phyloP scores from a whole-genome alignment of 2,329 filamentous ascomycete genomes.

The Diaporthe citriasiana region DNA sequence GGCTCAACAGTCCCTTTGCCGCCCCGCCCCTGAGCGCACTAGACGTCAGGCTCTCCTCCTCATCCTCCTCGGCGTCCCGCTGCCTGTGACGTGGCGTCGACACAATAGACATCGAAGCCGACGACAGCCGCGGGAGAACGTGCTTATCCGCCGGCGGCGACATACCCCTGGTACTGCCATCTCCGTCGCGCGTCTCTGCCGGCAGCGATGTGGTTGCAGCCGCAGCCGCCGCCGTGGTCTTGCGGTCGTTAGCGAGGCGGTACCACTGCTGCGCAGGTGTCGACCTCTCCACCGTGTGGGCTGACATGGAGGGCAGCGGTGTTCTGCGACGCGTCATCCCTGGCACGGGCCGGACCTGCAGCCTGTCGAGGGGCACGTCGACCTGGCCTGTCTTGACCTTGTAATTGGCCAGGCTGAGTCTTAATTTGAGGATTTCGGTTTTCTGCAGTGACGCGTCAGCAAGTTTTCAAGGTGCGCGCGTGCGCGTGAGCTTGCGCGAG shows the following conservation, averaged over 20 bases:
- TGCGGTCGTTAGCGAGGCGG: constrained; percentile 34
- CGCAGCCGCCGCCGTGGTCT: constrained; percentile 43
- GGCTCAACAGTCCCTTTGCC: constrained; percentile 65
- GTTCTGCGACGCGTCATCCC: constrained; percentile 42
- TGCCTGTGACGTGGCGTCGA: constrained; percentile 42
- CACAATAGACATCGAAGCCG: constrained; percentile 14
- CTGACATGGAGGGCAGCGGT: constrained; percentile 42
- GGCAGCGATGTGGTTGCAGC: not conserved
- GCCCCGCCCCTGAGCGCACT: constrained; percentile 64
- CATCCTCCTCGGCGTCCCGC: constrained; percentile 47
- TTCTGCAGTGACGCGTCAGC: constrained; percentile 59
- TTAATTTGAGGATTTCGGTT: constrained; percentile 75
- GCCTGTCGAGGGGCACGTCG: constrained; percentile 72
- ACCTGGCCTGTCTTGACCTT: constrained; percentile 82
- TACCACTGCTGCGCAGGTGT: constrained; percentile 42
- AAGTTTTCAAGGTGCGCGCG: too few relatives aligned
- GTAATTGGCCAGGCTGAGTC: constrained; percentile 80
- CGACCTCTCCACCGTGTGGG: constrained; percentile 40
- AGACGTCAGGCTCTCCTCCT: constrained; percentile 55
- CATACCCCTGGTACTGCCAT: constrained; percentile 30
- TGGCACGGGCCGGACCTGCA: constrained; percentile 60
- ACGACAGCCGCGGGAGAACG: constrained; percentile 42
- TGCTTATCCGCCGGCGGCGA: constrained; percentile 45
- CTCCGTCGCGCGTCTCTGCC: constrained; percentile 1
- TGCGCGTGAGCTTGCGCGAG: not conserved